Percentiles rank a stretch among this genome's conserved stretches.
These are phyloP conservation scores for Lepidium aucheri DNA, from an alignment of 345 rosid species.

Conservation along the genomic window DNA sequence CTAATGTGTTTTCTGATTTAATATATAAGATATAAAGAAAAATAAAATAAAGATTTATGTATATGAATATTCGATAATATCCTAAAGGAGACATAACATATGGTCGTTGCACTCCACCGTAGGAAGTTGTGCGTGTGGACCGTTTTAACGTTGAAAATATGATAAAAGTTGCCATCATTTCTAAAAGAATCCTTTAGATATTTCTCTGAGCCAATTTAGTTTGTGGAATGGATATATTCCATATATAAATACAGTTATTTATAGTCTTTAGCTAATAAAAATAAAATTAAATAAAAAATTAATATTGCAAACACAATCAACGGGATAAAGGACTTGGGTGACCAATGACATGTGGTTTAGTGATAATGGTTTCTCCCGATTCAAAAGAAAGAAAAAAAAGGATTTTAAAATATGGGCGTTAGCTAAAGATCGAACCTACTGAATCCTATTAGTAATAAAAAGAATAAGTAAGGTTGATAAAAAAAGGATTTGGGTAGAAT, in stretches of 20 bases:
- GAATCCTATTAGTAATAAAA: no score
- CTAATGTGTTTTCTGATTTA: no score
- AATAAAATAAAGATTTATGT: neutral
- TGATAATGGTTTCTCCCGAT: no score
- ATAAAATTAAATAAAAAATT: no score
- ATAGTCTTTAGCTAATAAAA: no score
- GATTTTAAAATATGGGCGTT: no score
- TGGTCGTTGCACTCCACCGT: constrained; percentile 29
- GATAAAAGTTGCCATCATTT: constrained; percentile 15
- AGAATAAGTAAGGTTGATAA: no score
- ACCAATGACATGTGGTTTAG: no score
- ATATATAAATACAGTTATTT: neutral
- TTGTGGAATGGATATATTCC: neutral
- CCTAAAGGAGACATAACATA: constrained; percentile 18
- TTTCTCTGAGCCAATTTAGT: neutral
- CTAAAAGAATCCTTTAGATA: constrained; percentile 16
- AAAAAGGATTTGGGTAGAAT: no score
- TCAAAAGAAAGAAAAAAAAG: no score
- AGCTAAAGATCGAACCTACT: no score
- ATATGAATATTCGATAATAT: constrained; percentile 19
- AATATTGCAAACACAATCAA: neutral
- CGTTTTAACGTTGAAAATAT: constrained; percentile 28
- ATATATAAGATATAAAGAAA: no score
- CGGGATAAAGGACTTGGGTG: neutral
- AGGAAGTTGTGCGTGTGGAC: constrained; percentile 33